Conservation (phyloP, 106 monocot genomes). For the Allium cepa region DNA sequence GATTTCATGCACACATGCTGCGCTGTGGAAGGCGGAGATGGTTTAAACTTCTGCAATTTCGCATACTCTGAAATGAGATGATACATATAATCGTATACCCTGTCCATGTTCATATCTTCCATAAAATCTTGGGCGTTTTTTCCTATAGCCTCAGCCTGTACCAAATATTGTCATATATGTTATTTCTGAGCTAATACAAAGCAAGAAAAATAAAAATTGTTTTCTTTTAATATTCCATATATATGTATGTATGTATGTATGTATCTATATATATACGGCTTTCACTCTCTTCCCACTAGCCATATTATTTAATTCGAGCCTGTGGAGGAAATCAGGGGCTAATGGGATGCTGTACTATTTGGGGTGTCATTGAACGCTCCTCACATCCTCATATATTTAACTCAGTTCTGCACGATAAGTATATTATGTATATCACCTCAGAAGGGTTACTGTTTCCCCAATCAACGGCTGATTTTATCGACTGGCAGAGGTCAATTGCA, state of each 20-base stretch:
- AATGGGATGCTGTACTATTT: too few species aligned
- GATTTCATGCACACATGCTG: constrained; percentile 37
- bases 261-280: too few species aligned
- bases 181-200: too few species aligned
- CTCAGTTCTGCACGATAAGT: background rate
- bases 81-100: constrained; percentile 65
- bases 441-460: constrained; percentile 51
- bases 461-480: constrained; percentile 41
- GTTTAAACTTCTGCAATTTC: constrained; percentile 44
- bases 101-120: constrained; percentile 47
- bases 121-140: constrained; percentile 35
- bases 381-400: too few species aligned
- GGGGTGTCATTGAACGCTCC: too few species aligned
- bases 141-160: constrained; percentile 46
- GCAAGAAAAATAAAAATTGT: too few species aligned
- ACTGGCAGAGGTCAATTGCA: constrained; percentile 22
- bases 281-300: too few species aligned
- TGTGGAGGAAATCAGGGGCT: too few species aligned
- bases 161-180: too few species aligned
- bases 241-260: too few species aligned
- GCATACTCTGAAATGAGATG: constrained; percentile 56
- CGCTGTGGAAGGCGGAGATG: constrained; percentile 27
- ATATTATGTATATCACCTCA: constrained; percentile 5
- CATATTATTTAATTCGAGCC: too few species aligned
- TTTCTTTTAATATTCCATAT: too few species aligned